Base-by-base conservation (phyloP, 2,329 filamentous ascomycete genomes). In the Clarireedia hainanense region DNA sequence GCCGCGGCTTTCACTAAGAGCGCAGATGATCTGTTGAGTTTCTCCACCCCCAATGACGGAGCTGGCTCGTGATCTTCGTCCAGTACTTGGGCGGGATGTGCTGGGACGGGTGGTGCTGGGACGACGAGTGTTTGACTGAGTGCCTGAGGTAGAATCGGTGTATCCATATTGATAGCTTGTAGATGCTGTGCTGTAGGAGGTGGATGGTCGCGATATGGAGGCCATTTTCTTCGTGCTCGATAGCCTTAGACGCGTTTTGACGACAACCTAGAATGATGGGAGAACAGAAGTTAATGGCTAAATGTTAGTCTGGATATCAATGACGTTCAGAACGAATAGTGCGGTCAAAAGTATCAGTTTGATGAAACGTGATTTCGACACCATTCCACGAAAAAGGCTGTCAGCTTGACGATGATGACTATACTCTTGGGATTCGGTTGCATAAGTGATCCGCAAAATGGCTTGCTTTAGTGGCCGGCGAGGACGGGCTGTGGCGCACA, bases 1-100 rank as follows among this genome's bases (percentile, higher is more conserved):
- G 5, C 90, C 90, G n/a, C 91, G 86, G 45, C 89, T 90, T 69
- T 96, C 91, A 64, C 84, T 89, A 49, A 96, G 73, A 4, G 92
- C 91, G 70, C 92, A 97, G n/a, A 96, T 76, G 53, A 96, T 83
- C 59, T 87, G 83, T 64, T 92, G 85, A 24, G 72, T 69, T 34
- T 81, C 80, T 12, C 72, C 73, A 6, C 72, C 70, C 49, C 77
- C 76, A 27, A 69, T 59, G 12, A 55, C 55, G 34, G 66, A 67
- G 45, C 61, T 59, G 39, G 65, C 64, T 55, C 64, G 58, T 14
- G 65, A 67, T 36, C 65, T 62, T 37, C 63, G 56, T 14, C 65
- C 60, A 37, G 64, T 70, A 42, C 69, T 57, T 48, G 64, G 63
- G 5, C 61, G 65, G 47, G 58, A 63, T 48, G 67, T 70, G n/a